Percentiles rank a stretch among this genome's conserved stretches.
Conservation (phyloP, 495 filamentous ascomycete genomes). For the Annulohypoxylon stygium region DNA sequence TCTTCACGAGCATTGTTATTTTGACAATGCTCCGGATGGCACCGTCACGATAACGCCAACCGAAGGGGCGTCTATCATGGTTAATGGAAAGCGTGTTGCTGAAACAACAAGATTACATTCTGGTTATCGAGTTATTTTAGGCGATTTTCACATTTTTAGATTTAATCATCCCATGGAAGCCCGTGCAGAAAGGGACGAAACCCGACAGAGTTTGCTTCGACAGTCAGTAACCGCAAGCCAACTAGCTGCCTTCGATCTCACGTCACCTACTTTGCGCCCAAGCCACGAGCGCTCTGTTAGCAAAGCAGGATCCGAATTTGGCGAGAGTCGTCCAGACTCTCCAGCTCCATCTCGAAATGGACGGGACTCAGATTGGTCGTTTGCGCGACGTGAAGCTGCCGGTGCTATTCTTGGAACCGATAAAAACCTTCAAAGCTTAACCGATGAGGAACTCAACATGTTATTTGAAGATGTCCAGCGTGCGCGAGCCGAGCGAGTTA, state of each 20-base stretch:
- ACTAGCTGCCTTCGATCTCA: slow-evolving; percentile 65
- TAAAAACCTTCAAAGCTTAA: slow-evolving; percentile 87
- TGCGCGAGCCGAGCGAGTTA: slow-evolving; percentile 82
- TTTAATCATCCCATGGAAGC: slow-evolving; percentile 99
- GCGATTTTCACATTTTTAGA: slow-evolving; percentile 98
- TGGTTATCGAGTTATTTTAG: slow-evolving; percentile 94
- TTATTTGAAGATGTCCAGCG: slow-evolving; percentile 95
- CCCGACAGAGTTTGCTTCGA: slow-evolving; percentile 79
- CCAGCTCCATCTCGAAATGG: slow-evolving; percentile 77
- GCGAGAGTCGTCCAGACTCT: slow-evolving; percentile 81
- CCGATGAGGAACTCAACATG: slow-evolving; percentile 94
- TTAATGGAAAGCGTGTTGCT: slow-evolving; percentile 90
- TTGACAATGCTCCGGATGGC: slow-evolving; percentile 89
- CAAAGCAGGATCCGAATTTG: slow-evolving; percentile 74
- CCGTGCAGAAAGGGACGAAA: slow-evolving; percentile 87
- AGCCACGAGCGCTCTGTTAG: slow-evolving; percentile 83
- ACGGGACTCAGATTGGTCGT: slow-evolving; percentile 95
- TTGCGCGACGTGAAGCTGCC: slow-evolving; percentile 92
- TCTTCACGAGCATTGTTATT: slow-evolving; percentile 89
- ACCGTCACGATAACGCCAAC: slow-evolving; percentile 89
- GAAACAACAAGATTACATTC: slow-evolving; percentile 87
- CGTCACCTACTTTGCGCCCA: slow-evolving; percentile 69
- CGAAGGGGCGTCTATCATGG: slow-evolving; percentile 95
- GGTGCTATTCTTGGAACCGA: slow-evolving; percentile 90
- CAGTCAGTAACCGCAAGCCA: slow-evolving; percentile 90